A percentile compares a stretch with the other conserved stretches of the same genome.
These are phyloP conservation scores for Luvunga scandens DNA, from an alignment of 345 rosid genomes.

Conservation along the genomic window DNA sequence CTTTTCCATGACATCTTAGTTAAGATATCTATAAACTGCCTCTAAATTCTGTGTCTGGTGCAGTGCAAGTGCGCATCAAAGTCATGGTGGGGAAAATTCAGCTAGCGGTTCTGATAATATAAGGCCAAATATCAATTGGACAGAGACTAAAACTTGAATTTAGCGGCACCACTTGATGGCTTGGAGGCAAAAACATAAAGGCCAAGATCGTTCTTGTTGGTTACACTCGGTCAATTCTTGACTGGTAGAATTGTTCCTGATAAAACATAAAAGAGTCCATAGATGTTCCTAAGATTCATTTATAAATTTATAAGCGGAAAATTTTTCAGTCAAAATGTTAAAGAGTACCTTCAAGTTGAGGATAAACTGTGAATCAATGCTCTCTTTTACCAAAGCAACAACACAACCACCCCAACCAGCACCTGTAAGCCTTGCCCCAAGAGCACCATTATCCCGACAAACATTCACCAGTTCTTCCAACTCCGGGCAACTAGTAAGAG, in stretches of 20 bases:
- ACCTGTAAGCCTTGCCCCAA: slow-evolving; percentile 96
- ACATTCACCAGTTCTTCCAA: slow-evolving; percentile 84
- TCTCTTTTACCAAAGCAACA: slow-evolving; percentile 81
- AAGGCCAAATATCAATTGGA: no score
- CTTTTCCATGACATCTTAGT: no score
- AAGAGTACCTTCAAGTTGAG: slow-evolving; percentile 64
- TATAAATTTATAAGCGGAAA: neutral
- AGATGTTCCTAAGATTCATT: neutral
- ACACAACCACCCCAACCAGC: slow-evolving; percentile 99
- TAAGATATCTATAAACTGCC: no score
- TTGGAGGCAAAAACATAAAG: slow-evolving; percentile 92
- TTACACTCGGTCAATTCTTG: slow-evolving; percentile 70
- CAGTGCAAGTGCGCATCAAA: no score
- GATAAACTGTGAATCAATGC: slow-evolving; percentile 76
- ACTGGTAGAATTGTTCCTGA: slow-evolving; percentile 80
- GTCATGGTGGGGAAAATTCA: no score
- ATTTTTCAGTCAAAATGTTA: neutral
- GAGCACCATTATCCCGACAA: slow-evolving; percentile 63
- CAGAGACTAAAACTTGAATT: slow-evolving; percentile 56
- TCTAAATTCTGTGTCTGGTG: no score
- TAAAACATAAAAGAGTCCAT: neutral
- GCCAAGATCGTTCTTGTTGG: slow-evolving; percentile 64
- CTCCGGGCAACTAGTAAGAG: slow-evolving; percentile 72
- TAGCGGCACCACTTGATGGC: slow-evolving; percentile 98
- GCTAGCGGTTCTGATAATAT: neutral